These are phyloP conservation scores for Pythium chondricola DNA, from an alignment of 352 stramenopile genomes.

Conservation along the genomic window DNA sequence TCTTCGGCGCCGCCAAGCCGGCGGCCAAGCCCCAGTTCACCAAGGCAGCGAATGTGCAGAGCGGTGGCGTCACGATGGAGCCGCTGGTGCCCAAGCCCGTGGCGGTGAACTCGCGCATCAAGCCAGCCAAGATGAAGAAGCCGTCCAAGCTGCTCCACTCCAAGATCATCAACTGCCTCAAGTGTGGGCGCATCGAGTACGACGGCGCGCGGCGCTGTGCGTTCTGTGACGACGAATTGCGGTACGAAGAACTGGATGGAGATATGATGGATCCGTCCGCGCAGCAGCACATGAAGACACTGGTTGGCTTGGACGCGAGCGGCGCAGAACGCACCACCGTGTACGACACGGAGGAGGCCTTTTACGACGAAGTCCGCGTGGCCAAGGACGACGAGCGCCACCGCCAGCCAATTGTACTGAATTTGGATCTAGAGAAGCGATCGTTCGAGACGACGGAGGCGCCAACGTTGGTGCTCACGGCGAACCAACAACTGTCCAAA, in stretches of 20 bases:
- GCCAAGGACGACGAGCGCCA: conserved; percentile 14
- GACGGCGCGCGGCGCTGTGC: conserved; percentile 43
- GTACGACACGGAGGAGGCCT: conserved; percentile 36
- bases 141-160: conserved; percentile 39
- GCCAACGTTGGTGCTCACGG: conserved; percentile 15
- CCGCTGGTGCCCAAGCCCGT: conserved; percentile 33
- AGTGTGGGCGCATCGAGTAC: conserved; percentile 60
- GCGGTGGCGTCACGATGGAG: too few species aligned
- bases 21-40: not conserved
- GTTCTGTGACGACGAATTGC: conserved; percentile 54
- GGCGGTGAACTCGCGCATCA: conserved; percentile 40
- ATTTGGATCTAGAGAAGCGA: conserved; percentile 39
- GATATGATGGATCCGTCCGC: conserved; percentile 26
- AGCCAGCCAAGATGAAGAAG: conserved; percentile 42
- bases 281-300: conserved; percentile 49
- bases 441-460: conserved; percentile 27
- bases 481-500: conserved; percentile 51
- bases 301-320: conserved; percentile 42
- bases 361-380: conserved; percentile 14
- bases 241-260: conserved; percentile 40
- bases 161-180: conserved; percentile 66
- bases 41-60: not conserved
- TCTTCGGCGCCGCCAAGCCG: conserved; percentile 31
- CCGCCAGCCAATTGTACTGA: conserved; percentile 28
- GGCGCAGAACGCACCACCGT: conserved; percentile 35